Evolutionary conservation across 2,329 filamentous ascomycete genomes (phyloP).

Genomic region (Akanthomyces dipterigenus): DNA sequence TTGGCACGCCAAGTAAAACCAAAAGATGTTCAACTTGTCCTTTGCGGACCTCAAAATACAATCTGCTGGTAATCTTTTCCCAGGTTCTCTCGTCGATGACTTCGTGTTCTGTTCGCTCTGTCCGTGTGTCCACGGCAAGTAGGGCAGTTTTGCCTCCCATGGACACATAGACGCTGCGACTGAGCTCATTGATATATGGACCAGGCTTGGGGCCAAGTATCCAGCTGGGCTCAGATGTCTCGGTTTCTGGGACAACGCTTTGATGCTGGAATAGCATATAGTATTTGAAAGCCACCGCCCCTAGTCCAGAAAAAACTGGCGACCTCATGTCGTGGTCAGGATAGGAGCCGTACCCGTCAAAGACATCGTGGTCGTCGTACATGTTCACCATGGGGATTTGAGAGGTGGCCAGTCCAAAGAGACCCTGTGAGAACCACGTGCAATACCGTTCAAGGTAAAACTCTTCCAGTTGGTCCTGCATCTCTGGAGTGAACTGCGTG

Average conservation of each 20-base stretch:
- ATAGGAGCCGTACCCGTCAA: constrained; percentile 90
- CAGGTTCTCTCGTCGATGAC: constrained; percentile 76
- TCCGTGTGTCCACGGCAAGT: constrained; percentile 83
- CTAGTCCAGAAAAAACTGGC: constrained; percentile 82
- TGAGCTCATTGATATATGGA: constrained; percentile 82
- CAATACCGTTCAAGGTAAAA: constrained; percentile 87
- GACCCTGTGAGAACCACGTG: constrained; percentile 92
- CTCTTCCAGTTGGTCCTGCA: constrained; percentile 81
- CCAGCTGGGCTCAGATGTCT: constrained; percentile 86
- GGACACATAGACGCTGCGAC: constrained; percentile 78
- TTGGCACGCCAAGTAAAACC: constrained; percentile 76
- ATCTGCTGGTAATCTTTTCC: constrained; percentile 78
- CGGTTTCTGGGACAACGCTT: constrained; percentile 72
- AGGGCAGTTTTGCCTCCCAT: constrained; percentile 75
- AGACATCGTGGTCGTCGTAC: constrained; percentile 91
- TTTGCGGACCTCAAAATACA: constrained; percentile 72
- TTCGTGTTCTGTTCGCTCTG: constrained; percentile 78
- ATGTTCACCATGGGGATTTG: constrained; percentile 99
- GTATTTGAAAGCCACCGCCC: constrained; percentile 93
- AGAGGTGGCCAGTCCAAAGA: constrained; percentile 86
- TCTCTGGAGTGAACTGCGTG: constrained; percentile 67
- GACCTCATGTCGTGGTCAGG: constrained; percentile 86
- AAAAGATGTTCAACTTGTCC: constrained; percentile 86
- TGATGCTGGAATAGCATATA: constrained; percentile 99
- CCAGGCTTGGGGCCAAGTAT: constrained; percentile 71